Evolutionary conservation across 495 filamentous ascomycete genomes (phyloP).

Genomic region (Penicillium egyptiacum): DNA sequence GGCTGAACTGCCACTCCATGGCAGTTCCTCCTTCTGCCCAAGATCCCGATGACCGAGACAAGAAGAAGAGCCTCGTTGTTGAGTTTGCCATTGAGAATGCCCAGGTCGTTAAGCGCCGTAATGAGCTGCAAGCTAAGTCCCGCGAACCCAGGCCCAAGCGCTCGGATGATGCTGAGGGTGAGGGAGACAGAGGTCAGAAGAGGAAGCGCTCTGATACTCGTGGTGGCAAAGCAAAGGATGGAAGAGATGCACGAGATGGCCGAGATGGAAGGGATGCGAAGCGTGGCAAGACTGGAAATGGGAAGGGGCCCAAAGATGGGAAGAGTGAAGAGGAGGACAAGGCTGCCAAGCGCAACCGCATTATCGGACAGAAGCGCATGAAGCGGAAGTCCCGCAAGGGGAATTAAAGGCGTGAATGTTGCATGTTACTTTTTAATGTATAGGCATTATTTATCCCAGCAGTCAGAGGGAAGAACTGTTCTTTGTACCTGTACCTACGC

Average conservation of each 20-base stretch:
- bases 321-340: constrained; percentile 50
- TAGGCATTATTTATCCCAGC: constrained; percentile 14
- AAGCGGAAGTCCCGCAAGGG: constrained; percentile 53
- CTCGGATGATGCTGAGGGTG: constrained; percentile 18
- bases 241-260: neutral
- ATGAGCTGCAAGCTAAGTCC: constrained; percentile 66
- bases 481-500: constrained; percentile 16
- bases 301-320: constrained; percentile 24
- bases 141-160: constrained; percentile 29
- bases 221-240: constrained; percentile 2
- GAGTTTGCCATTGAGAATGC: constrained; percentile 99
- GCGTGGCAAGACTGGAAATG: constrained; percentile 14
- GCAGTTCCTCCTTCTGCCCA: constrained; percentile 32
- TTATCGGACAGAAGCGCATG: constrained; percentile 68
- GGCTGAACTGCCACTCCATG: constrained; percentile 85
- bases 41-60: constrained; percentile 49
- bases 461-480: constrained; percentile 5
- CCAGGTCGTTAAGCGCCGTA: constrained; percentile 79
- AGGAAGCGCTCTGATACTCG: constrained; percentile 40
- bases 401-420: constrained; percentile 29
- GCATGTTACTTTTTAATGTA: constrained; percentile 15
- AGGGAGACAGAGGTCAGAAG: constrained; percentile 35
- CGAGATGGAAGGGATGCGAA: constrained; percentile 13
- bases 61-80: constrained; percentile 79
- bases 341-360: constrained; percentile 59